phyloP scores from a whole-genome alignment of 257 asterid genomes.

The Solanum neorickii region DNA sequence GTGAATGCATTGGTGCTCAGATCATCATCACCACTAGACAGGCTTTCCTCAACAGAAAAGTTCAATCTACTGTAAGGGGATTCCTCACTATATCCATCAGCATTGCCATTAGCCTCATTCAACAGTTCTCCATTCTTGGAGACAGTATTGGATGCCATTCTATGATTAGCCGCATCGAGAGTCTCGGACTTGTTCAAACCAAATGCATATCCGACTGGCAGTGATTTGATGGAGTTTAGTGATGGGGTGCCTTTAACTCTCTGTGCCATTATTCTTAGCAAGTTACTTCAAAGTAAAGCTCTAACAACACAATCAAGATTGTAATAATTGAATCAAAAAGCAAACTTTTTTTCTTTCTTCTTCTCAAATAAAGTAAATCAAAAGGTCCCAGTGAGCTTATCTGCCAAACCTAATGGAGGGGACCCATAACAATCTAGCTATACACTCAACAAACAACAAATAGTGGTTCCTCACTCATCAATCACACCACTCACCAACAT shows the following conservation, averaged over 20 bases:
- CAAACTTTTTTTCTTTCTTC: constrained; percentile 28
- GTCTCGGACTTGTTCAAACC: constrained; percentile 5
- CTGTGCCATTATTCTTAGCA: constrained; percentile 34
- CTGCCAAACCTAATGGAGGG: constrained; percentile 75
- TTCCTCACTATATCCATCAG: constrained; percentile 41
- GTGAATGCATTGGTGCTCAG: constrained; percentile 16
- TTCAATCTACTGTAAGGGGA: constrained; percentile 64
- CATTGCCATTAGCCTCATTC: constrained; percentile 27
- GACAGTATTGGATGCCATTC: constrained; percentile 25
- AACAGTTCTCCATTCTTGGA: constrained; percentile 26
- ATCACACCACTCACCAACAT: constrained; percentile 28
- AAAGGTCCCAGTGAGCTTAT: constrained; percentile 64
- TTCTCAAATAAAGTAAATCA: constrained; percentile 41
- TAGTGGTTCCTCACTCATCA: constrained; percentile 42
- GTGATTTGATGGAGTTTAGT: constrained; percentile 55
- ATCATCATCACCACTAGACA: constrained; percentile 43
- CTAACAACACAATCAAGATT: constrained; percentile 11
- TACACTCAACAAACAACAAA: constrained; percentile 7
- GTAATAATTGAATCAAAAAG: constrained; percentile 61
- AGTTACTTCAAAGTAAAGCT: constrained; percentile 27
- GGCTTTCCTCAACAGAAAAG: constrained; percentile 29
- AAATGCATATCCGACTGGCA: constrained; percentile 58
- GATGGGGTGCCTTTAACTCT: constrained; percentile 28
- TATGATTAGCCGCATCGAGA: constrained; percentile 1
- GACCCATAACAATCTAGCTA: constrained; percentile 33